Evolutionary conservation across 1,284 basidiomycete genomes (phyloP).

Genomic region (Sanghuangporus baumii): DNA sequence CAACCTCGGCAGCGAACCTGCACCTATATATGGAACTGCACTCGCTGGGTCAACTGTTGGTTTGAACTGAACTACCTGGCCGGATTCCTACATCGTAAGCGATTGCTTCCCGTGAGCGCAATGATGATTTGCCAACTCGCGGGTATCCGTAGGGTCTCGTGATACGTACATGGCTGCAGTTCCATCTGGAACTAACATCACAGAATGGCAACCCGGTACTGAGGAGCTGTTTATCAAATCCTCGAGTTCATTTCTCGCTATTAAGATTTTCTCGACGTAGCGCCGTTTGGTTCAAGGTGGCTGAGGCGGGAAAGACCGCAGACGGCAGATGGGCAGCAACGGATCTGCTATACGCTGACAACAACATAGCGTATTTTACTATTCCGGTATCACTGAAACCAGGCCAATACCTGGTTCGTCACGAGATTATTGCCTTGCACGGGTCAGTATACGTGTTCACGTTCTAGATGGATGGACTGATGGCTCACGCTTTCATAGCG

Average conservation of each 20-base stretch:
- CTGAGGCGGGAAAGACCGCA: slow-evolving; percentile 36
- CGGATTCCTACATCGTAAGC: slow-evolving; percentile 34
- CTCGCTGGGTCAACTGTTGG: slow-evolving; percentile 37
- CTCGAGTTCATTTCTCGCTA: slow-evolving; percentile 48
- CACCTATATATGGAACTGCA: slow-evolving; percentile 39
- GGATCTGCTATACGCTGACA: slow-evolving; percentile 32
- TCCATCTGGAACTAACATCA: slow-evolving; percentile 35
- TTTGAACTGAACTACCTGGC: slow-evolving; percentile 48
- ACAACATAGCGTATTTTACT: slow-evolving; percentile 40
- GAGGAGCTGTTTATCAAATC: slow-evolving; percentile 26
- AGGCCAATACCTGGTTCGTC: slow-evolving; percentile 45
- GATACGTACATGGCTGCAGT: slow-evolving; percentile 45
- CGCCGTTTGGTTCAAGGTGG: slow-evolving; percentile 46
- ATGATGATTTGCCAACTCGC: neutral
- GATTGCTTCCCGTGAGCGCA: no score
- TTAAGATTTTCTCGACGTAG: slow-evolving; percentile 31
- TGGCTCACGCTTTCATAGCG: neutral
- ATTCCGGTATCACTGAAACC: slow-evolving; percentile 39
- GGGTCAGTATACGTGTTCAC: neutral
- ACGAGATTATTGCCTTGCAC: slow-evolving; percentile 32
- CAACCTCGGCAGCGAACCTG: slow-evolving; percentile 34
- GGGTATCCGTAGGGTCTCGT: slow-evolving; percentile 31
- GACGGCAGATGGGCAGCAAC: slow-evolving; percentile 42
- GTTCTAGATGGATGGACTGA: neutral
- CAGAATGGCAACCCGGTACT: slow-evolving; percentile 38